Conservation (phyloP, 108 stramenopile species). For the Skeletonema grethae region DNA sequence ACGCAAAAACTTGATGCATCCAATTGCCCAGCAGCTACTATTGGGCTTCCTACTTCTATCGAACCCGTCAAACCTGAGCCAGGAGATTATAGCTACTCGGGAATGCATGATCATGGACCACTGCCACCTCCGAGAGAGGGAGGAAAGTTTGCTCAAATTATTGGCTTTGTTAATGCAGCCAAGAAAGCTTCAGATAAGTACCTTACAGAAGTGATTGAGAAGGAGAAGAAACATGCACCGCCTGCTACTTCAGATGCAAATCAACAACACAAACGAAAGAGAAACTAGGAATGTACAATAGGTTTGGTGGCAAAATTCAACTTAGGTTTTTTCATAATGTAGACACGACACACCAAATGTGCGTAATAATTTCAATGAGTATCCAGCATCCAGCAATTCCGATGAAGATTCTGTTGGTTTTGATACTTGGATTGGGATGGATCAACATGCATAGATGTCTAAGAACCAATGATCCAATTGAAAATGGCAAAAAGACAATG, state of each 20-base stretch:
- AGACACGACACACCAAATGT: background rate
- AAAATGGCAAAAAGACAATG: too few relatives aligned
- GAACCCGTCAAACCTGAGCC: slow-evolving; percentile 46
- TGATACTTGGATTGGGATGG: too few relatives aligned
- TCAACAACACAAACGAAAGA: background rate
- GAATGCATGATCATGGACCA: slow-evolving; percentile 81
- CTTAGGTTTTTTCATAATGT: too few relatives aligned
- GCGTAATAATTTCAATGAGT: background rate
- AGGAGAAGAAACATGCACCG: slow-evolving; percentile 41
- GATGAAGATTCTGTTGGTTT: background rate
- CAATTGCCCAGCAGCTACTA: slow-evolving; percentile 27
- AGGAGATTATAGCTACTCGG: slow-evolving; percentile 67
- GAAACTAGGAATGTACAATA: background rate
- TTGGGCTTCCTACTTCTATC: slow-evolving; percentile 36
- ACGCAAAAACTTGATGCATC: slow-evolving; percentile 29
- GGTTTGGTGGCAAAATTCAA: background rate
- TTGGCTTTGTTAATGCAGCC: slow-evolving; percentile 64
- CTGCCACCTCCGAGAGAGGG: slow-evolving; percentile 68
- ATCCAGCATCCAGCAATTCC: background rate
- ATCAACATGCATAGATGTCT: too few relatives aligned
- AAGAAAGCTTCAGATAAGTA: slow-evolving; percentile 68
- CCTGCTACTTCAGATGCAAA: background rate
- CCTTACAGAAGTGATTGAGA: slow-evolving; percentile 66
- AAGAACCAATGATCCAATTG: too few relatives aligned
- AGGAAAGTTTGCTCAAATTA: slow-evolving; percentile 58